These are phyloP conservation scores for Chenopodium formosanum DNA, from an alignment of 148 eudicot genomes.

Conservation along the genomic window DNA sequence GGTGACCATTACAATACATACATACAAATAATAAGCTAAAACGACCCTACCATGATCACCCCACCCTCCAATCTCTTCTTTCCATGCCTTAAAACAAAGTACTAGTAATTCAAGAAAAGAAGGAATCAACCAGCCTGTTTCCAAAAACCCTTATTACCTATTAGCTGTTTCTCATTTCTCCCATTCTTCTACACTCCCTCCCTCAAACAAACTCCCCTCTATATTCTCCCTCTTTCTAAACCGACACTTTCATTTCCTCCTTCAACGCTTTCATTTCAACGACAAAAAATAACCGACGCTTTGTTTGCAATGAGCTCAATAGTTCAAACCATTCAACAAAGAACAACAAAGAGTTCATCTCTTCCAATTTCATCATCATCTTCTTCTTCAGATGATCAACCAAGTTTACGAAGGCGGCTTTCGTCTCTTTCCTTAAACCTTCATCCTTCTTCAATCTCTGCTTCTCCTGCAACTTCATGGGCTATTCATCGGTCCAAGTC, in stretches of 20 bases:
- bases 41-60: slow-evolving; percentile 20
- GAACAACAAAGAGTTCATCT: slow-evolving; percentile 18
- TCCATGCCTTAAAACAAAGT: slow-evolving; percentile 11
- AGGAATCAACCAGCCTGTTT: slow-evolving; percentile 24
- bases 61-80: slow-evolving; percentile 11
- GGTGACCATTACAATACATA: neutral
- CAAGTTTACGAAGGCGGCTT: slow-evolving; percentile 46
- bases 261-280: neutral
- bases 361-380: slow-evolving; percentile 39
- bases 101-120: neutral
- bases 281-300: neutral
- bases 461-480: slow-evolving; percentile 36
- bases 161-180: neutral
- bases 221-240: neutral
- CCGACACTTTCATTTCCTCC: neutral
- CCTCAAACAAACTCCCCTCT: neutral
- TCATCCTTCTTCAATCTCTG: slow-evolving; percentile 29
- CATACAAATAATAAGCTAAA: neutral
- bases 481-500: slow-evolving; percentile 54
- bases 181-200: neutral
- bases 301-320: slow-evolving; percentile 37
- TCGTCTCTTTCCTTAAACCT: slow-evolving; percentile 56
- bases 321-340: slow-evolving; percentile 37
- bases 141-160: neutral
- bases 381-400: neutral